A percentile compares a stretch with the other conserved stretches of the same genome.
phyloP scores from a whole-genome alignment of 345 rosid species.

The Schrenkiella parvula region DNA sequence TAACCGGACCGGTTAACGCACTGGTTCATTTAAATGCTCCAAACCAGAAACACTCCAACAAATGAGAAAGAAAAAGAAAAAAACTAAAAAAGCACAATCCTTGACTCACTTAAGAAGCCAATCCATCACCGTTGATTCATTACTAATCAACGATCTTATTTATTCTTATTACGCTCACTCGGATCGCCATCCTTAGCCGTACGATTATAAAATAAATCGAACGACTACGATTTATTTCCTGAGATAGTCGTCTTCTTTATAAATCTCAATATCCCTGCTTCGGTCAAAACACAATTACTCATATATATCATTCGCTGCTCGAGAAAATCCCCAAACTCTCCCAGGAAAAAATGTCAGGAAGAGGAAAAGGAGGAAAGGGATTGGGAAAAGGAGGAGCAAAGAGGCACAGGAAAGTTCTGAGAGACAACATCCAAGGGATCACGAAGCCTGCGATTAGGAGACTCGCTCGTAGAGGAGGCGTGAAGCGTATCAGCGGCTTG shows the following conservation, averaged over 20 bases:
- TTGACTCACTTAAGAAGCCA: background rate
- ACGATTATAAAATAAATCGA: background rate
- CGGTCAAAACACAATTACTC: background rate
- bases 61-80: too few species aligned
- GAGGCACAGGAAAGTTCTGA: conserved; percentile 37
- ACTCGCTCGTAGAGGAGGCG: conserved; percentile 41
- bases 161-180: background rate
- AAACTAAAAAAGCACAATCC: conserved; percentile 18
- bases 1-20: background rate
- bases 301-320: background rate
- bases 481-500: conserved; percentile 37
- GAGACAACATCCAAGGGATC: conserved; percentile 42
- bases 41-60: background rate
- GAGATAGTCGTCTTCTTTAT: conserved; percentile 5
- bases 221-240: background rate
- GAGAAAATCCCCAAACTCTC: background rate
- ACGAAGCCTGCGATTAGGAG: conserved; percentile 42
- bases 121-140: background rate
- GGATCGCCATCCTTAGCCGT: conserved; percentile 3
- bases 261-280: background rate
- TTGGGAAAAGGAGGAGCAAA: conserved; percentile 45
- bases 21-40: background rate
- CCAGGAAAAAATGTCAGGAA: conserved; percentile 35
- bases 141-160: background rate
- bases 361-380: conserved; percentile 48